phyloP scores from a whole-genome alignment of 2,329 filamentous ascomycete genomes.

The Scytalidium lignicola region DNA sequence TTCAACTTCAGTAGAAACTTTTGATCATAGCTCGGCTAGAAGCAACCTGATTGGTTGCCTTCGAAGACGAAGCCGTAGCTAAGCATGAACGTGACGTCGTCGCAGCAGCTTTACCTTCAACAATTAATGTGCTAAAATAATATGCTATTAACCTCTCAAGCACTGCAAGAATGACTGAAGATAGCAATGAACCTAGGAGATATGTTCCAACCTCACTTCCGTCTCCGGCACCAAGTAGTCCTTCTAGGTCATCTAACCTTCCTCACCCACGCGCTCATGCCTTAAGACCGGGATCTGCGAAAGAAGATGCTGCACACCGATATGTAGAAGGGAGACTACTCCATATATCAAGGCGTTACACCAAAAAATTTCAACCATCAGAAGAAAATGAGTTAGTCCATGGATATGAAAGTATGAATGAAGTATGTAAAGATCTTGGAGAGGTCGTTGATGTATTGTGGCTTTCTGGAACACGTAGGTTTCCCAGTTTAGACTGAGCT shows the following conservation, averaged over 20 bases:
- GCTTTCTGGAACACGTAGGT: constrained; percentile 80
- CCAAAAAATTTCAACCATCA: constrained; percentile 51
- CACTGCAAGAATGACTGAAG: constrained; percentile 9
- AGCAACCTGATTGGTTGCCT: background rate
- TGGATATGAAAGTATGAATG: constrained; percentile 56
- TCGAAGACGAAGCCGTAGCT: background rate
- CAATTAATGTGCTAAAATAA: background rate
- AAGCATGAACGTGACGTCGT: background rate
- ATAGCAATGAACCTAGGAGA: constrained; percentile 34
- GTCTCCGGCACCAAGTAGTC: constrained; percentile 49
- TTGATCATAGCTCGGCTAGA: background rate
- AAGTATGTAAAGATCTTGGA: constrained; percentile 71
- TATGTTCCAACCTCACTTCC: constrained; percentile 45
- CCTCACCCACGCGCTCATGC: constrained; percentile 51
- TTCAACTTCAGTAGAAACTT: background rate
- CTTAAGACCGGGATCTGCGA: constrained; percentile 50
- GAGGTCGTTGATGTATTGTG: constrained; percentile 74
- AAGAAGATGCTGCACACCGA: constrained; percentile 55
- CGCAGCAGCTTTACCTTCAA: background rate
- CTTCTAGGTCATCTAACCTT: constrained; percentile 33
- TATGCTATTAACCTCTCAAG: background rate
- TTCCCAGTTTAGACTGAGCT: background rate
- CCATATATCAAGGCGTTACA: constrained; percentile 51
- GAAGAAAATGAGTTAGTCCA: constrained; percentile 34
- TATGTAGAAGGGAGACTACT: constrained; percentile 50